Base-by-base conservation (phyloP, 306 rosid species). In the Vicia villosa region DNA sequence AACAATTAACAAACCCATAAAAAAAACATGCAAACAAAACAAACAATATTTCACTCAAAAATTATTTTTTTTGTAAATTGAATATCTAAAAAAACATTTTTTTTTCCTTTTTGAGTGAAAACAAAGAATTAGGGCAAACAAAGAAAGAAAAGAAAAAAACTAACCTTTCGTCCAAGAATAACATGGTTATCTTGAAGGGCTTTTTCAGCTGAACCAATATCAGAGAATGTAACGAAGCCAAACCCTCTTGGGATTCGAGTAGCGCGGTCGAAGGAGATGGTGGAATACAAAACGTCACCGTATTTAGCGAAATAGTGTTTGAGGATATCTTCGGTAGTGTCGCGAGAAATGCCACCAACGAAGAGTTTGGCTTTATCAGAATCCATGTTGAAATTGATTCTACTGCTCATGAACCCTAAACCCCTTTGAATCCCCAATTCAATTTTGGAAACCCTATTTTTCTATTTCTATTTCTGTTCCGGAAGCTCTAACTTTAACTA, bases 211-310 rank as follows among this genome's bases (percentile, higher is more conserved):
- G 91, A 78, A 36, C 86, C 58, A 2, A 78, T 46, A 17, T 88
- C 89, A 10, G 85, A 82, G 82, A 88, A 88, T 32, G 84, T 76
- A 20, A 88, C 88, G 76, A 88, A 90, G 41, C 97, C 97, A 50
- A 90, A 90, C n/a, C 95, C 97, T 76, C 97, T 76, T 68, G 95
- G 81, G 78, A 22, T 66, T 43, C 45, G 77, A n/a, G 89, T 84
- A 62, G 0, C 16, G 28, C 82, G 88, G 81, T 88, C 88, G 9
- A 79, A 13, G 9, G 85, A 76, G 46, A 88, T 62, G 4, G 77
- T 61, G 28, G 85, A 88, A 61, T 83, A 80, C 77, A 69, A 49
- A 73, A 91, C 88, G 40, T 55, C 17, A 32, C 91, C 89, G 74
- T 86, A 91, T 21, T 51, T 70, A 32, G 69, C 38, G 74, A 91